A percentile compares a stretch with the other conserved stretches of the same genome.
phyloP scores from a whole-genome alignment of 192 early-diverging fungal genomes.

The Entomortierella chlamydospora region DNA sequence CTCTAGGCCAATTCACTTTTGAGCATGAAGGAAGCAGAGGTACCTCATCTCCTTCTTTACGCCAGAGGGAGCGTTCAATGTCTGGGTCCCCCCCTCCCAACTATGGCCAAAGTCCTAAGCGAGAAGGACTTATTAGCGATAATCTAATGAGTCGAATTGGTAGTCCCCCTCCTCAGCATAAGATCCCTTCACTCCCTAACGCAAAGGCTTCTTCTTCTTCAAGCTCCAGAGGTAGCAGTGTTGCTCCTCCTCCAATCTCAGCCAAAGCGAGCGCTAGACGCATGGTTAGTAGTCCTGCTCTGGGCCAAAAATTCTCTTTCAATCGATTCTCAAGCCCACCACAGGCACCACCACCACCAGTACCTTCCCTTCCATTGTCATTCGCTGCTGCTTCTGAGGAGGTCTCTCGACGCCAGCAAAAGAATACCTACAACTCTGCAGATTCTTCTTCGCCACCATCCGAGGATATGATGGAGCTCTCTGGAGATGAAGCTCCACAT shows the following conservation, averaged over 20 bases:
- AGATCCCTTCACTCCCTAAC: constrained; percentile 7
- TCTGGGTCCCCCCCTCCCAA: constrained; percentile 20
- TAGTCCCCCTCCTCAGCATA: constrained; percentile 32
- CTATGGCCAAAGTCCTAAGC: constrained; percentile 18
- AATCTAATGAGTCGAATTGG: constrained; percentile 52
- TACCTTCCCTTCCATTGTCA: constrained; percentile 4
- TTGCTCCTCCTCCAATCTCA: not conserved
- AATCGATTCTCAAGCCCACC: not conserved
- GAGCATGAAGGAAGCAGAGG: not conserved
- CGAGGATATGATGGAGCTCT: constrained; percentile 28
- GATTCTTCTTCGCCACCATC: constrained; percentile 7
- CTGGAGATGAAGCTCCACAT: constrained; percentile 7
- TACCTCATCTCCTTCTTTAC: not conserved
- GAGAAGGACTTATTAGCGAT: constrained; percentile 23
- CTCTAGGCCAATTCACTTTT: constrained; percentile 9
- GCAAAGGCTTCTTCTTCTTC: not conserved
- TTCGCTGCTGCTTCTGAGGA: not conserved
- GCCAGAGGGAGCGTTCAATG: constrained; percentile 19
- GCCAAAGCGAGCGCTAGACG: constrained; percentile 15
- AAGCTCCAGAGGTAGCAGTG: not conserved
- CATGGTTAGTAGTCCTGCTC: constrained; percentile 41
- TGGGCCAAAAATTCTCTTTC: constrained; percentile 17
- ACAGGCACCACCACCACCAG: constrained; percentile 18
- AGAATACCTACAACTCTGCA: not conserved
- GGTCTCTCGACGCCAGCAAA: not conserved